These are phyloP conservation scores for Grifola frondosa DNA, from an alignment of 1,284 basidiomycete species.

Conservation along the genomic window DNA sequence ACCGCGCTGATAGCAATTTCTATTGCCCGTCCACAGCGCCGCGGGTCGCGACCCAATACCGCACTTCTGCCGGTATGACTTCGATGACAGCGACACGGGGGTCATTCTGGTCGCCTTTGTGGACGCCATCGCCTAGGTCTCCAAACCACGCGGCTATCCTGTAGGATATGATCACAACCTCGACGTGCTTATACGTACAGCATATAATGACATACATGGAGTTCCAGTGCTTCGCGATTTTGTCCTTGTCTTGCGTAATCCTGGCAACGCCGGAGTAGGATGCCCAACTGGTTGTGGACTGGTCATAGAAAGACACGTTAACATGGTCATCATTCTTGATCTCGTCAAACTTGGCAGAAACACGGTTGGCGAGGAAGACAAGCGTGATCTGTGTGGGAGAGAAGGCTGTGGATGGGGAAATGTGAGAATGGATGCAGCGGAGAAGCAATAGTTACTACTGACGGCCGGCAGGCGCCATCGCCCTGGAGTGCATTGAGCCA, in stretches of 20 bases:
- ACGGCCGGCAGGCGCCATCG: slow-evolving; percentile 78
- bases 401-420: slow-evolving; percentile 37
- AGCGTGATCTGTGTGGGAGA: slow-evolving; percentile 51
- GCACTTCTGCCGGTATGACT: slow-evolving; percentile 79
- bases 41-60: slow-evolving; percentile 68
- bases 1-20: slow-evolving; percentile 56
- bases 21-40: slow-evolving; percentile 45
- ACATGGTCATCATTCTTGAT: slow-evolving; percentile 74
- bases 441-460: slow-evolving; percentile 25
- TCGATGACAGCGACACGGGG: slow-evolving; percentile 82
- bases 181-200: not conserved
- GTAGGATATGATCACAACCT: not conserved
- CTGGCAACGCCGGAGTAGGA: slow-evolving; percentile 79
- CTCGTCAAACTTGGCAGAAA: slow-evolving; percentile 76
- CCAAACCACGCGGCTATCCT: slow-evolving; percentile 83
- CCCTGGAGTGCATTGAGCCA: slow-evolving; percentile 78
- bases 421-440: not conserved
- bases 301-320: slow-evolving; percentile 80
- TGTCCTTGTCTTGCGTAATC: slow-evolving; percentile 59
- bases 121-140: slow-evolving; percentile 83
- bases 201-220: slow-evolving; percentile 41
- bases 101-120: slow-evolving; percentile 80
- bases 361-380: slow-evolving; percentile 77
- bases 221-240: slow-evolving; percentile 74
- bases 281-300: slow-evolving; percentile 78